Conservation (phyloP, 306 rosid genomes). For the Cicer judaicum region DNA sequence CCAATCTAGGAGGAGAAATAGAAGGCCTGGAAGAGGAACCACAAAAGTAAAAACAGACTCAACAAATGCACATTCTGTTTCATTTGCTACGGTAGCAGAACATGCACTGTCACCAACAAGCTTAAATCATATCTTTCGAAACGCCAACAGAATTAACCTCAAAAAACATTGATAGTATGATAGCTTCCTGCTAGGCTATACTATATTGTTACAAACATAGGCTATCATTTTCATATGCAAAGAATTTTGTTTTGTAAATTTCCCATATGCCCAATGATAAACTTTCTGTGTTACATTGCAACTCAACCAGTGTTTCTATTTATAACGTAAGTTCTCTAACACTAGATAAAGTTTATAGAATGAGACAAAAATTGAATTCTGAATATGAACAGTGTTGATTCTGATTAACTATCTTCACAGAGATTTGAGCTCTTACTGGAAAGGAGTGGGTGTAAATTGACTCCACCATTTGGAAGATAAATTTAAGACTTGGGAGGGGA, state of each 20-base stretch:
- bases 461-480: background rate
- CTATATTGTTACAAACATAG: constrained; percentile 24
- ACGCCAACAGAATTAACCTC: constrained; percentile 23
- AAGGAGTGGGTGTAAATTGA: constrained; percentile 7
- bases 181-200: constrained; percentile 3
- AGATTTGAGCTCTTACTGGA: background rate
- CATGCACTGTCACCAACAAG: constrained; percentile 8
- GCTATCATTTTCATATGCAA: constrained; percentile 9
- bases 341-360: background rate
- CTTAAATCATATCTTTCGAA: constrained; percentile 27
- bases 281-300: constrained; percentile 2
- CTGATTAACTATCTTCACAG: constrained; percentile 2
- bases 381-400: constrained; percentile 5
- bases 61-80: constrained; percentile 31
- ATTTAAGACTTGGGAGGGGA: background rate
- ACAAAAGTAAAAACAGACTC: constrained; percentile 40
- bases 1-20: constrained; percentile 45
- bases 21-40: constrained; percentile 49
- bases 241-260: background rate
- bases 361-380: background rate
- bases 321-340: background rate
- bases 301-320: constrained; percentile 15
- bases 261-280: background rate
- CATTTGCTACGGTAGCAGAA: constrained; percentile 5
- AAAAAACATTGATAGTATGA: constrained; percentile 25